Base-by-base conservation (phyloP, 2,329 filamentous ascomycete genomes). In the Sphaerulina musiva region DNA sequence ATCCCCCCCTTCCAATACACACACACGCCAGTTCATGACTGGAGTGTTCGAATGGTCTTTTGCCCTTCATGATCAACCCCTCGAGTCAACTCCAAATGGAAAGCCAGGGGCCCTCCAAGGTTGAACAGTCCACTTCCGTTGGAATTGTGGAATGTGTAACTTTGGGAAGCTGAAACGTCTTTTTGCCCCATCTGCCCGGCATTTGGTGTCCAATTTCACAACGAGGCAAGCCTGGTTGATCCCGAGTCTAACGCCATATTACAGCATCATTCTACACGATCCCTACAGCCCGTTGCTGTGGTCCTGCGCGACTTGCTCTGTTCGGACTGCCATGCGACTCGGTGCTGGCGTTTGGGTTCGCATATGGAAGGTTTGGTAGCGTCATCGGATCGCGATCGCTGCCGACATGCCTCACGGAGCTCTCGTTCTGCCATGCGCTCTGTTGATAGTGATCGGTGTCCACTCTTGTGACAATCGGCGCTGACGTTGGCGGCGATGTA, bases 391-490 rank as follows among this genome's bases (percentile, higher is more conserved):
- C 61, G 14, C 58, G 54, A 23, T 70, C 72, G 26, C 65, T 59
- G 6, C 61, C 68, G 6, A 95, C 82, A 54, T 91, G 87, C 46
- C 90, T 83, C 40, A 92, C 89, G 46, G 87, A 90, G 60, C 83
- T 85, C 70, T 95, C 90, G 67, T 89, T 86, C 64, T 89, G 85
- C 84, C 86, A 89, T 4, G 87, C 80, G 49, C 74, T 73, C 36
- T 78, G 77, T 66, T 83, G 80, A 20, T 87, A 81, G 4, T 87
- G 88, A 67, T 97, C 92, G n/a, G 86, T 89, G 68, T 96, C 91
- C 49, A 95, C 89, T 54, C 86, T 66, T 74, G 82, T 86, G 36
- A 83, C 80, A 41, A 83, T 75, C 38, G 78, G 74, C 5, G 59
- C 80, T 41, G 82, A 75, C 40, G 76, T 55, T 8, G 52, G 57